Conservation (phyloP, 176 grass and related monocot species). For the Avena eriantha region DNA sequence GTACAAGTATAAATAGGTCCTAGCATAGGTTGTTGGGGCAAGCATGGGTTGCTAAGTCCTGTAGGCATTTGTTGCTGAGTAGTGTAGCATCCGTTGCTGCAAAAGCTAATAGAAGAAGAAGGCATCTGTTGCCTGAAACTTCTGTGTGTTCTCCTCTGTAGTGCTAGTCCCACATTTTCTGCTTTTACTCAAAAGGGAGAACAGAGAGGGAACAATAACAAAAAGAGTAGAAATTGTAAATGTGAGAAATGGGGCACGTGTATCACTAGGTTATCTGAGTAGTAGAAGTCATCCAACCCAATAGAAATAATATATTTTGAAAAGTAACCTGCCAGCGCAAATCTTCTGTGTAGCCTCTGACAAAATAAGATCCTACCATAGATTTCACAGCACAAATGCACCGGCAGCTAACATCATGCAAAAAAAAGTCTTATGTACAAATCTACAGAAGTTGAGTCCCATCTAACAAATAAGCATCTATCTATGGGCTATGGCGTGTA, state of each 20-base stretch:
- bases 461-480: background rate
- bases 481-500: background rate
- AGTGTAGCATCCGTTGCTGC: too few species aligned
- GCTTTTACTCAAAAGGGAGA: too few species aligned
- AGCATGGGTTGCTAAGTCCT: too few species aligned
- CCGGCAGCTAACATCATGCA: background rate
- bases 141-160: too few species aligned
- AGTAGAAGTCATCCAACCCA: background rate
- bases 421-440: background rate
- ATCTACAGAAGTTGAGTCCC: background rate
- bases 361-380: background rate
- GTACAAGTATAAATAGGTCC: too few species aligned
- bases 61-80: too few species aligned
- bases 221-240: background rate
- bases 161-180: too few species aligned
- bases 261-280: background rate
- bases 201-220: too few species aligned
- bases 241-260: background rate
- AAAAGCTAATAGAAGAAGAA: too few species aligned
- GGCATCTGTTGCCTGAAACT: too few species aligned
- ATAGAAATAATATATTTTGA: background rate
- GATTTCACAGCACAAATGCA: background rate
- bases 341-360: background rate
- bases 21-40: too few species aligned
- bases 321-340: background rate